Base-by-base conservation (phyloP, 306 rosid genomes). In the Rubus idaeus region DNA sequence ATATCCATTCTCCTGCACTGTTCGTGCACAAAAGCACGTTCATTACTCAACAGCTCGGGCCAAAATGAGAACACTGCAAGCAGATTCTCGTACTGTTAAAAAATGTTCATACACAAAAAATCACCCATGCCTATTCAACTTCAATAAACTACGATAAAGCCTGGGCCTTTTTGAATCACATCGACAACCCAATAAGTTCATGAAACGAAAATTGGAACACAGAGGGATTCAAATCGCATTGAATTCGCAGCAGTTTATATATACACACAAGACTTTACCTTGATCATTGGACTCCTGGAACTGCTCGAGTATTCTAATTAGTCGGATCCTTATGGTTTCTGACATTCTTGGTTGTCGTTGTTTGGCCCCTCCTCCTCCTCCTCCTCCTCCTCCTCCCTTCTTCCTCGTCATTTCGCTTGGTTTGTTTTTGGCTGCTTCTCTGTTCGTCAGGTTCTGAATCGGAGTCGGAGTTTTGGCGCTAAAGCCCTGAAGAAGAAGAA, bases 11-110 rank as follows among this genome's bases (percentile, higher is more conserved):
- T 86, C 26, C 10, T 67, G 81, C 94, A 75, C 41, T 78, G 1
- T 52, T 55, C 66, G 83, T 96, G 99, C 78, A 91, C 97, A 3
- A 41, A 51, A 69, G 90, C 90, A 30, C 96, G 96, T 41, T 91
- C 90, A 5, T 39, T 20, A 42, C 74, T 86, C n/a, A 90, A 76
- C 70, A 92, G 78, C 72, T 61, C 66, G 23, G 87, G 79, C 51
- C 86, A 89, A 76, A 96, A 96, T 16, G 53, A 81, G 77, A 78
- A 89, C 40, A 75, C 98, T 90, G 97, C 85, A 87, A 51, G 52
- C 70, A 74, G 73, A 68, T 58, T 50, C 23, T 64, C 47, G 45
- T 44, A 56, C 11, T 58, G 10, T 46, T 45, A 68, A 10, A 68
- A 0, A 68, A 44, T 3, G 5, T 21, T 30, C 35, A 30, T 30